Evolutionary conservation across 1,284 basidiomycete genomes (phyloP), one percentile per base, ranked within the genome.

Genomic region (Stereum hirsutum): DNA sequence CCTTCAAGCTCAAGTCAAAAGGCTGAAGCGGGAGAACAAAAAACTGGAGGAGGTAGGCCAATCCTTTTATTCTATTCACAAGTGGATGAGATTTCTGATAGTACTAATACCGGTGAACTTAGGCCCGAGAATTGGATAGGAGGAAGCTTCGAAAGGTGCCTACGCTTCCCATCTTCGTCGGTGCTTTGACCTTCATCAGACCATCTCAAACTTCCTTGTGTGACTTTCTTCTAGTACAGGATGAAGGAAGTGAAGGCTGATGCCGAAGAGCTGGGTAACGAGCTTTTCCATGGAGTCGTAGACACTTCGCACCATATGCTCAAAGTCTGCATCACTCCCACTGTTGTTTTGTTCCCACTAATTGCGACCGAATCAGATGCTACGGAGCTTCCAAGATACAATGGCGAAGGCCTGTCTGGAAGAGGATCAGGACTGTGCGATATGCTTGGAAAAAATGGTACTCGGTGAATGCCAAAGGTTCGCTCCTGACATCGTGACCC

Each of bases 361-460:
- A 10, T 17, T 34, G 19, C 17, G 33, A 8, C 10, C 33, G 24
- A 11, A 23, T 38, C 21, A 75, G 74, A 59, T 74, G 25, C 54
- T 76, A 39, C 62, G 66, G 23, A 49, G 47, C 12, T 66, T 74
- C 48, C 57, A 61, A 20, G 64, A 68, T 35, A 53, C 67, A 42
- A 65, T 74, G 54, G 45, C 58, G 6, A 57, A 60, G 21, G 63
- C 59, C 10, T 64, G 68, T 3, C 53, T 74, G 21, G 66, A 57
- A 5, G 66, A 66, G n/a, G 57, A 51, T 1, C 70, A 75, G 45
- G 58, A 65, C 32, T 74, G 73, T 44, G 50, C 59, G 11, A 54
- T 74, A n/a, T 75, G 74, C 47, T 48, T 62, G 41, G 64, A 69
- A 11, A 39, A 45, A 1, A 54, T 75, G 47, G 42, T 54, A 38